Evolutionary conservation across 345 rosid species (phyloP), one percentile per base, ranked within the genome.

Genomic region (Salix purpurea): DNA sequence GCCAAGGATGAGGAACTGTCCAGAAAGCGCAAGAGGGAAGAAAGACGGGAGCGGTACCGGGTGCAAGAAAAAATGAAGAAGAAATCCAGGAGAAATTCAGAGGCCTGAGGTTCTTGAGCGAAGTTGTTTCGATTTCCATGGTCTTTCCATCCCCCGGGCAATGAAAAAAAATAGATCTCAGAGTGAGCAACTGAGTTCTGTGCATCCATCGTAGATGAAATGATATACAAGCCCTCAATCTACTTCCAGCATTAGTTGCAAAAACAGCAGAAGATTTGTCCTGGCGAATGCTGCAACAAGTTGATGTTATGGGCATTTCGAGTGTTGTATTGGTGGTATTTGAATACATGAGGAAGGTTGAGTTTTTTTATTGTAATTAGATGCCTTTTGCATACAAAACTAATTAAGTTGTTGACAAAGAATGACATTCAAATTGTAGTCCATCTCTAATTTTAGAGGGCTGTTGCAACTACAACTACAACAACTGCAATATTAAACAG

Each of bases 21-120:
- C 26, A 26, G 26, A 26, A 26, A 26, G 26, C 26, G 26, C 26
- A 26, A 26, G 26, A 26, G 26, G 26, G 26, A 26, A 26, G 26
- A 26, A 26, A 26, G 26, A 26, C 26, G 26, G 26, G 26, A 26
- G 1, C 26, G 26, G 26, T 26, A 26, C 26, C 26, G 26, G 26
- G 26, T 19, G 66, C 87, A 92, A 78, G 98, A 93, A 61, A 92
- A 92, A 76, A 32, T 70, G 42, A 87, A 82, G 85, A 93, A 95
- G 88, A 91, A 82, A 83, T 75, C 42, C 3, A 77, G 87, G 54
- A 83, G 85, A 62, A 72, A 77, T 21, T 52, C 75, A 13, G 83
- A 81, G 24, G 74, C 42, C 58, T 85, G 84, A 84, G 81, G 7
- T 19, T 40, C 71, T n/a, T 10, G 26, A 3, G 14, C 16, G 2